These are phyloP conservation scores for Stemphylium vesicarium DNA, from an alignment of 2,329 filamentous ascomycete species.

Conservation along the genomic window DNA sequence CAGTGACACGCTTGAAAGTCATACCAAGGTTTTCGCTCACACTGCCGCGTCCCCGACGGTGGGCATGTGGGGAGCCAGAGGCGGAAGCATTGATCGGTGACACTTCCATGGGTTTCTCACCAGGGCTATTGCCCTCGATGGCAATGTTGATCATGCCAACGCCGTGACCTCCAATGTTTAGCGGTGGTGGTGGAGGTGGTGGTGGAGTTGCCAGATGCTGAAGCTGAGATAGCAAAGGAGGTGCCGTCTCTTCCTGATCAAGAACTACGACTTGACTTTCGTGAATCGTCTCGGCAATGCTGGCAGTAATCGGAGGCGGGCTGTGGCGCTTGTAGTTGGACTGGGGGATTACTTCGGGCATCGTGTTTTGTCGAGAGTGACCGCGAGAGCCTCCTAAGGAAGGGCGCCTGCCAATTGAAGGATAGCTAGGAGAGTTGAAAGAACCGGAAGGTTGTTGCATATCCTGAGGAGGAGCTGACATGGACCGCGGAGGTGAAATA, in stretches of 20 bases:
- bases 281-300: constrained; percentile 62
- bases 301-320: constrained; percentile 54
- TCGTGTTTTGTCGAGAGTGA: constrained; percentile 53
- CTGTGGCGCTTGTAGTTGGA: constrained; percentile 48
- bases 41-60: constrained; percentile 62
- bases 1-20: constrained; percentile 56
- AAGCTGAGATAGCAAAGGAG: constrained; percentile 65
- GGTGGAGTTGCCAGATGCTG: constrained; percentile 65
- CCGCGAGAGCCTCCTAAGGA: constrained; percentile 45
- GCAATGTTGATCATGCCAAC: constrained; percentile 54
- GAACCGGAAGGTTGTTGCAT: constrained; percentile 31
- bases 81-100: constrained; percentile 36
- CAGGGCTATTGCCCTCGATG: constrained; percentile 51
- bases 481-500: constrained; percentile 48
- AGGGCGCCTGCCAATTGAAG: constrained; percentile 40
- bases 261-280: constrained; percentile 53
- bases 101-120: constrained; percentile 33
- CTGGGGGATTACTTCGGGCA: constrained; percentile 45
- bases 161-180: constrained; percentile 33
- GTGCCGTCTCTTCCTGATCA: constrained; percentile 49
- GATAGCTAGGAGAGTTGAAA: constrained; percentile 35
- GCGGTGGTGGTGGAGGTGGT: constrained; percentile 45
- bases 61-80: constrained; percentile 49
- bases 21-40: constrained; percentile 65
- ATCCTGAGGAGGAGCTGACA: constrained; percentile 58